Evolutionary conservation across 2,329 filamentous ascomycete species (phyloP), one percentile per base, ranked within the genome.

Genomic region (Taxawa tesnikishii): DNA sequence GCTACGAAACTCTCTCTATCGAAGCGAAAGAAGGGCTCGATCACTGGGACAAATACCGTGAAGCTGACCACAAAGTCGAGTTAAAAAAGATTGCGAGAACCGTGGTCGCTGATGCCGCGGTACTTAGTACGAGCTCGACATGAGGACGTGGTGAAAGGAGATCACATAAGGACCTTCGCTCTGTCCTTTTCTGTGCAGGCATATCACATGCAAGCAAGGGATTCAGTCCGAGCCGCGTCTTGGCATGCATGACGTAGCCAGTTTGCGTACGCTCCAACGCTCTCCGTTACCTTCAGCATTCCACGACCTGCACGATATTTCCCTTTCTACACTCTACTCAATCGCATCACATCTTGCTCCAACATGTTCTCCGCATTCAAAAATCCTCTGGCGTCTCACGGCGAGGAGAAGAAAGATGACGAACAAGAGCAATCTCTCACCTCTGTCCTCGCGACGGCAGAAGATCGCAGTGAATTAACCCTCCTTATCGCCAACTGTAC

Each of bases 1-100:
- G 90, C 0, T 96, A 96, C 50, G 88, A 96, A 56, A 94, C 87
- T 21, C 59, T 98, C 47, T 88, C 81, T 41, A 92, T 98, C 33
- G 83, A 92, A 56, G 76, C 83, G 0, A 84, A 79, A 47, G 87
- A 93, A 50, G 87, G 83, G 0, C 55, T 93, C 43, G 87, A 88
- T 53, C 74, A 76, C 23, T 93, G 84, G 83, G 82, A 84, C 43
- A 73, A 68, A 50, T 96, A 83, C 54, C 68, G 88, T 10, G 90
- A 96, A 62, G 81, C 80, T 3, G 84, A 94, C 43, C 79, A 85
- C 63, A 80, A 84, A 58, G 71, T 69, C 5, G 62, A 90, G 45
- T 58, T 98, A 54, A 98, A 98, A 68, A 84, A 80, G 60, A 78
- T 88, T 57, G 82, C 83, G 3, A 70, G 87, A 47, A 72, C 76